Evolutionary conservation across 371 early-diverging fungal species (phyloP).

Genomic region (Blakeslea trispora): DNA sequence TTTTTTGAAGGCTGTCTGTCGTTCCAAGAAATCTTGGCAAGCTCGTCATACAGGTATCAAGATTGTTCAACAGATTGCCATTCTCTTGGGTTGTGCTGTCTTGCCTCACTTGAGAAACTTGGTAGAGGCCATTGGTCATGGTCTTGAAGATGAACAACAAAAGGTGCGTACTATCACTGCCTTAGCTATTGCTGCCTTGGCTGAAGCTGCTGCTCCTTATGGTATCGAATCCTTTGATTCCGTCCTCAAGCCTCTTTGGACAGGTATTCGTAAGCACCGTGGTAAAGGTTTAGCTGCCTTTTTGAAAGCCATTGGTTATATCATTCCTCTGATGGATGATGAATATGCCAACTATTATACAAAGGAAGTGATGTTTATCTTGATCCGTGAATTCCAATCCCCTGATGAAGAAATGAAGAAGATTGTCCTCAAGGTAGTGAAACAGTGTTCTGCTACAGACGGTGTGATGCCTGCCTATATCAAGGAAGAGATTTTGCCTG

Average conservation of each 20-base stretch:
- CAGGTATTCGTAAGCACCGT: slow-evolving; percentile 92
- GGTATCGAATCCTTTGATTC: slow-evolving; percentile 97
- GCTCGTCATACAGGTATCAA: slow-evolving; percentile 98
- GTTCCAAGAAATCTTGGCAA: slow-evolving; percentile 96
- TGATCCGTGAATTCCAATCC: slow-evolving; percentile 95
- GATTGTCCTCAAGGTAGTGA: slow-evolving; percentile 95
- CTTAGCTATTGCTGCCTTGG: slow-evolving; percentile 92
- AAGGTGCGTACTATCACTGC: slow-evolving; percentile 96
- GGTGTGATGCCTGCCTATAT: slow-evolving; percentile 89
- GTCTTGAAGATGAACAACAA: slow-evolving; percentile 95
- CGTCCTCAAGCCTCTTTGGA: slow-evolving; percentile 90
- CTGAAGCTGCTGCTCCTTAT: slow-evolving; percentile 97
- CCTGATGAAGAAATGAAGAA: slow-evolving; percentile 98
- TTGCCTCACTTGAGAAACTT: slow-evolving; percentile 92
- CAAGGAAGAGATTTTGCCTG: slow-evolving; percentile 87
- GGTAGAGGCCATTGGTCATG: slow-evolving; percentile 89
- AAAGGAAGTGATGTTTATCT: slow-evolving; percentile 87
- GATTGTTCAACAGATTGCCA: slow-evolving; percentile 96
- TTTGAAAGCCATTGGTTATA: slow-evolving; percentile 95
- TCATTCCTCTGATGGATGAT: slow-evolving; percentile 96
- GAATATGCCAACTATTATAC: slow-evolving; percentile 94
- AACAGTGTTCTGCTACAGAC: slow-evolving; percentile 94
- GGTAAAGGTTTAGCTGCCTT: slow-evolving; percentile 97
- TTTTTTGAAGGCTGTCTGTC: slow-evolving; percentile 95
- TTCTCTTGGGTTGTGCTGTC: slow-evolving; percentile 92